phyloP scores from a whole-genome alignment of 2,329 filamentous ascomycete genomes.

The Beauveria caledonica region DNA sequence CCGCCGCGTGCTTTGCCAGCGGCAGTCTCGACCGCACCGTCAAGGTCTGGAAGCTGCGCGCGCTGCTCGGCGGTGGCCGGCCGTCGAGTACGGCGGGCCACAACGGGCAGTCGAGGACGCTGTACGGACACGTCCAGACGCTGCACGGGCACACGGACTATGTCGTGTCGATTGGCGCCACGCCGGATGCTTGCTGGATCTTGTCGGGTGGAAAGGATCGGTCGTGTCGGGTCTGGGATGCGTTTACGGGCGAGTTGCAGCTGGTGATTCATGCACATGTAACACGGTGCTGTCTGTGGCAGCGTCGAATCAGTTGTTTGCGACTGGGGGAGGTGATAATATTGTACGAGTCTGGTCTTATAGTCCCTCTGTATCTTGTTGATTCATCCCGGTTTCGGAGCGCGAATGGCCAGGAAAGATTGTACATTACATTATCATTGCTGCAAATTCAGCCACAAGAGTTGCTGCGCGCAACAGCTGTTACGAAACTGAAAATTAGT shows the following conservation, averaged over 20 bases:
- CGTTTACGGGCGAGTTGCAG: conserved; percentile 82
- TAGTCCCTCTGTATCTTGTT: neutral
- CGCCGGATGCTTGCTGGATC: conserved; percentile 89
- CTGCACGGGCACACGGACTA: conserved; percentile 98
- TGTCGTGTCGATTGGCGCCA: conserved; percentile 88
- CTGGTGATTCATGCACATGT: conserved; percentile 97
- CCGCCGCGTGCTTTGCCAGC: conserved; percentile 80
- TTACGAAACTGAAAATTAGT: too few relatives aligned
- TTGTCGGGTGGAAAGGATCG: conserved; percentile 95
- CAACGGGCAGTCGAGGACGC: conserved; percentile 40
- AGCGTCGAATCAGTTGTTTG: conserved; percentile 78
- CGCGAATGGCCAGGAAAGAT: too few relatives aligned
- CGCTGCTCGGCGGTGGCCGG: neutral
- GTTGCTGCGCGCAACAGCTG: too few relatives aligned
- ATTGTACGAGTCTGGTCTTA: conserved; percentile 96
- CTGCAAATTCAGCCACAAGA: too few relatives aligned
- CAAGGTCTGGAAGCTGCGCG: conserved; percentile 93
- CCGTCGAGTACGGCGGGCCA: neutral
- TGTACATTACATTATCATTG: too few relatives aligned
- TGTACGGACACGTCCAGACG: conserved; percentile 87
- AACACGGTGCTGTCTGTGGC: conserved; percentile 98
- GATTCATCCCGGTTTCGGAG: too few relatives aligned
- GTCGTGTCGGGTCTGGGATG: conserved; percentile 98
- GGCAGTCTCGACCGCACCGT: conserved; percentile 96
- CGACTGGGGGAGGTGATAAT: conserved; percentile 95